Percentiles rank a stretch among this genome's conserved stretches.
Evolutionary conservation across 2,329 filamentous ascomycete species (phyloP).

Genomic region (Pseudogymnoascus sp.): DNA sequence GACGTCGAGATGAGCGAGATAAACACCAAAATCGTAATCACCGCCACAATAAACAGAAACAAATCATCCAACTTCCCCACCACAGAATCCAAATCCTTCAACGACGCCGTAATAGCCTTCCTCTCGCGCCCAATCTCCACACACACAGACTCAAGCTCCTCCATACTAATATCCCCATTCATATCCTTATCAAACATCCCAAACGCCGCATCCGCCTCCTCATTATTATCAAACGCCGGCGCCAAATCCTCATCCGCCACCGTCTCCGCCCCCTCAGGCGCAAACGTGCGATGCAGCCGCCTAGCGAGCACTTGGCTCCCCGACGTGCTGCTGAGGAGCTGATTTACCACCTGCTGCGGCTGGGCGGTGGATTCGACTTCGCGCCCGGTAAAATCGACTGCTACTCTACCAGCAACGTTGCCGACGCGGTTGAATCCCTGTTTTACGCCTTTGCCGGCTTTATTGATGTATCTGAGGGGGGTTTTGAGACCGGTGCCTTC

Average conservation of each 20-base stretch:
- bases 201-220: slow-evolving; percentile 85
- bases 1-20: slow-evolving; percentile 83
- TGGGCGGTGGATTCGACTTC: slow-evolving; percentile 60
- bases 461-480: slow-evolving; percentile 61
- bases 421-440: slow-evolving; percentile 72
- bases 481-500: slow-evolving; percentile 36
- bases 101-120: slow-evolving; percentile 86
- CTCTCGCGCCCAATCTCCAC: slow-evolving; percentile 91
- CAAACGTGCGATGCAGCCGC: slow-evolving; percentile 79
- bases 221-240: slow-evolving; percentile 67
- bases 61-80: slow-evolving; percentile 83
- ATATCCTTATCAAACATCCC: slow-evolving; percentile 91
- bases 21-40: slow-evolving; percentile 79
- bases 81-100: slow-evolving; percentile 92
- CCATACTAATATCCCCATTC: slow-evolving; percentile 93
- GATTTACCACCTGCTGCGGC: slow-evolving; percentile 73
- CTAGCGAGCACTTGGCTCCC: slow-evolving; percentile 79
- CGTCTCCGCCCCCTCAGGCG: slow-evolving; percentile 63
- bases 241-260: slow-evolving; percentile 71
- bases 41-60: slow-evolving; percentile 74
- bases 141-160: slow-evolving; percentile 85
- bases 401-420: slow-evolving; percentile 75
- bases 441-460: slow-evolving; percentile 64
- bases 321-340: slow-evolving; percentile 61
- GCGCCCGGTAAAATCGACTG: slow-evolving; percentile 84